phyloP scores from a whole-genome alignment of 140 eudicot species.

The Flaveria floridana region DNA sequence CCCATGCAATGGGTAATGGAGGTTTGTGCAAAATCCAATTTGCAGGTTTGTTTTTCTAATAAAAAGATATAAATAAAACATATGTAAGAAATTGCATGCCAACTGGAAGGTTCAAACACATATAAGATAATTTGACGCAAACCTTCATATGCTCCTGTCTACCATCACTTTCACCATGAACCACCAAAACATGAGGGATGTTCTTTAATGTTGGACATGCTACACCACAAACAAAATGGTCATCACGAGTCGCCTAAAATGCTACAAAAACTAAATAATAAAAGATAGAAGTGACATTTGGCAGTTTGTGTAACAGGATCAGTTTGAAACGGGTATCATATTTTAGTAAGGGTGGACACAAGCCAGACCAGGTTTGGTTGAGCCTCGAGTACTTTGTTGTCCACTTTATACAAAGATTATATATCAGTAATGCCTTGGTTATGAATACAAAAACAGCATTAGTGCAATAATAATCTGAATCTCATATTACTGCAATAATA shows the following conservation, averaged over 20 bases:
- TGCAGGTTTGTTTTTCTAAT: slow-evolving; percentile 70
- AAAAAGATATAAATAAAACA: slow-evolving; percentile 33
- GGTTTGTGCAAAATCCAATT: slow-evolving; percentile 95
- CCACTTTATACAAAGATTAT: neutral
- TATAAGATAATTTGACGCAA: slow-evolving; percentile 20
- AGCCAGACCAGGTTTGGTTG: neutral
- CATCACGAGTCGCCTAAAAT: neutral
- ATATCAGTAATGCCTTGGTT: neutral
- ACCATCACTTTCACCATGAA: slow-evolving; percentile 95
- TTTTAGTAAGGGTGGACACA: neutral
- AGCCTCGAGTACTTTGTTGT: neutral
- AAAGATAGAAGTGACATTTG: neutral
- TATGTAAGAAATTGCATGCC: slow-evolving; percentile 14
- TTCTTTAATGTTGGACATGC: slow-evolving; percentile 71
- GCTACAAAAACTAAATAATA: neutral
- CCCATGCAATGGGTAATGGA: slow-evolving; percentile 88
- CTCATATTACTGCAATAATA: neutral
- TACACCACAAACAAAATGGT: slow-evolving; percentile 31
- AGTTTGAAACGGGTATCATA: neutral
- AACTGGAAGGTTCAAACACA: slow-evolving; percentile 30
- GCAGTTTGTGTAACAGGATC: neutral
- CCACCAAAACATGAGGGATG: slow-evolving; percentile 79
- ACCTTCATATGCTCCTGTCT: slow-evolving; percentile 88
- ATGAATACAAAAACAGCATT: neutral
- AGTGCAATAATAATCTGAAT: neutral